phyloP scores from a whole-genome alignment of 495 filamentous ascomycete species.

The Podospora comata region DNA sequence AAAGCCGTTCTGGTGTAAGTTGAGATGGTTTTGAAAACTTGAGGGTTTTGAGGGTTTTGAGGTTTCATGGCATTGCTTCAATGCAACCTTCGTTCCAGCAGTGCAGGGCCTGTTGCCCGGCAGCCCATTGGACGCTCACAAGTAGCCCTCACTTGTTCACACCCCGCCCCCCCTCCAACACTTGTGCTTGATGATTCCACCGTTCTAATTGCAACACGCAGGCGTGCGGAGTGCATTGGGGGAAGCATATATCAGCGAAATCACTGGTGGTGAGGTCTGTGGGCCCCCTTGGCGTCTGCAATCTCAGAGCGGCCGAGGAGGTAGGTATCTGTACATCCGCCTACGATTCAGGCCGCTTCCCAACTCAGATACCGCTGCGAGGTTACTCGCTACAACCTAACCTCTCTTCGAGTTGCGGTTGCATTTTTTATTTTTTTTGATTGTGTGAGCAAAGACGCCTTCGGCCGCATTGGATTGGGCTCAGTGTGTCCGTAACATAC shows the following conservation, averaged over 20 bases:
- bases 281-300: slow-evolving; percentile 25
- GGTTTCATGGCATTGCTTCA: slow-evolving; percentile 20
- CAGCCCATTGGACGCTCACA: background rate
- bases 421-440: background rate
- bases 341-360: slow-evolving; percentile 26
- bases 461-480: background rate
- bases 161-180: background rate
- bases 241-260: slow-evolving; percentile 2
- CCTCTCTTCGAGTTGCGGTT: background rate
- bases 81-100: slow-evolving; percentile 8
- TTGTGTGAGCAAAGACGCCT: background rate
- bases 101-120: background rate
- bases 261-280: slow-evolving; percentile 11
- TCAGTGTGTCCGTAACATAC: no score
- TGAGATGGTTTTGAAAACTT: background rate
- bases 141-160: background rate
- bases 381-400: slow-evolving; percentile 9
- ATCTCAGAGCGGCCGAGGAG: slow-evolving; percentile 11
- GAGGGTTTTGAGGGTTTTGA: background rate
- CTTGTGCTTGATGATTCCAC: background rate
- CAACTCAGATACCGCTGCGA: slow-evolving; percentile 23
- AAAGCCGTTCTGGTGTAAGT: background rate
- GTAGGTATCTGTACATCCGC: slow-evolving; percentile 8
- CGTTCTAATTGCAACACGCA: background rate
- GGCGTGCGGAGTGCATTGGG: background rate